A percentile compares a stretch with the other conserved stretches of the same genome.
Conservation (phyloP, 2,329 filamentous ascomycete genomes). For the Penicillium sp. region DNA sequence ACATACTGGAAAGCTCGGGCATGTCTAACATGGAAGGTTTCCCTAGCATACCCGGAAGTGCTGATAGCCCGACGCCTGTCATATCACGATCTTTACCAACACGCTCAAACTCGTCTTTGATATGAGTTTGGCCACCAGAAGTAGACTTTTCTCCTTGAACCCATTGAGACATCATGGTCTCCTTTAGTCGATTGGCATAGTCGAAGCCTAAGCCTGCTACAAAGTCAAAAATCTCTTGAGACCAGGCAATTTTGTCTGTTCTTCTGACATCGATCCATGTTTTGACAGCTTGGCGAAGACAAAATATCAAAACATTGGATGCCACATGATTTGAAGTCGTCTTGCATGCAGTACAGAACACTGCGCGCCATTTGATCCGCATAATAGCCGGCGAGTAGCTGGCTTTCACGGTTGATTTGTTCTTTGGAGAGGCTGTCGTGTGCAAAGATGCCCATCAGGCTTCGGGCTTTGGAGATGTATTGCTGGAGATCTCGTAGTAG, state of each 20-base stretch:
- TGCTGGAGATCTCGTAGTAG: not conserved
- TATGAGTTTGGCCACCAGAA: not conserved
- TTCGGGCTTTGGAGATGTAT: not conserved
- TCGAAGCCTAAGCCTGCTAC: not conserved
- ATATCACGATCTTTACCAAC: not conserved
- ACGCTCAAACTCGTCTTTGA: not conserved
- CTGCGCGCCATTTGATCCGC: not conserved
- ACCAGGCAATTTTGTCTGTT: not conserved
- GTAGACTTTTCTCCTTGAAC: not conserved
- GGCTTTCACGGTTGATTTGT: not conserved
- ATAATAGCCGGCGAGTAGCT: not conserved
- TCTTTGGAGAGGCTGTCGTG: not conserved
- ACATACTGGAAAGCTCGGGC: not conserved
- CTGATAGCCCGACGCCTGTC: not conserved
- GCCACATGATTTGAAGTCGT: not conserved
- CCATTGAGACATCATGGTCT: not conserved
- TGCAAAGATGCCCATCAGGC: not conserved
- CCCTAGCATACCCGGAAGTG: not conserved
- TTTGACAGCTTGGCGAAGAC: not conserved
- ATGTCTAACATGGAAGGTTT: not conserved
- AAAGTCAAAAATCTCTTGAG: not conserved
- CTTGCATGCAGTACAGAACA: not conserved
- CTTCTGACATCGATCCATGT: not conserved
- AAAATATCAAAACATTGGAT: slow-evolving; percentile 1
- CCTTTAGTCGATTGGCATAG: not conserved